Percentiles rank a stretch among this genome's conserved stretches.
These are phyloP conservation scores for Aspergillus heteromorphus DNA, from an alignment of 495 filamentous ascomycete species.

Conservation along the genomic window DNA sequence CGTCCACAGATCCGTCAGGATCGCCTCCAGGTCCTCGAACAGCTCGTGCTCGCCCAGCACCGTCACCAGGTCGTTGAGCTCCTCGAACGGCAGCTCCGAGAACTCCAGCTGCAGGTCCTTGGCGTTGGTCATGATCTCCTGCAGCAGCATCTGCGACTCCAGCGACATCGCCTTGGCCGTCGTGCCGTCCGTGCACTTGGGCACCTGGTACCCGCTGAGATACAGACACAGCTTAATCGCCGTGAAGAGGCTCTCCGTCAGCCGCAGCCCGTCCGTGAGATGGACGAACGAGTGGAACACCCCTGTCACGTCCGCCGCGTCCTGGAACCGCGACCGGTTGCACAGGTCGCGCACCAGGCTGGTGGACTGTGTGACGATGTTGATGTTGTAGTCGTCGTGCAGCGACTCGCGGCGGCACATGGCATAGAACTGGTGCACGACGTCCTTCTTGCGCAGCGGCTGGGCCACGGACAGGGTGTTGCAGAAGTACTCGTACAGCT, in stretches of 20 bases:
- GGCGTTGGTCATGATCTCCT: constrained; percentile 45
- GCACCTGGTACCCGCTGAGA: constrained; percentile 45
- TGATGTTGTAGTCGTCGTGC: constrained; percentile 32
- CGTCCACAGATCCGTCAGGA: constrained; percentile 56
- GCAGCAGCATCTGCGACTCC: constrained; percentile 50
- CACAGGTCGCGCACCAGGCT: constrained; percentile 38
- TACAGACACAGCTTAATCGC: constrained; percentile 53
- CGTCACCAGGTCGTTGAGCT: constrained; percentile 50
- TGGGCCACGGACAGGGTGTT: constrained; percentile 42
- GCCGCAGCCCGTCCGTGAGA: constrained; percentile 47
- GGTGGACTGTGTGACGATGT: constrained; percentile 38
- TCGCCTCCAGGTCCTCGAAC: constrained; percentile 51
- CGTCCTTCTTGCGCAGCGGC: constrained; percentile 30
- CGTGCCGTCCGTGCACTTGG: constrained; percentile 33
- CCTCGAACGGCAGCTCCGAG: constrained; percentile 43
- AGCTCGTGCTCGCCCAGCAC: constrained; percentile 55
- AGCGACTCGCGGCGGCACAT: constrained; percentile 47
- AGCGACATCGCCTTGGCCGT: constrained; percentile 43
- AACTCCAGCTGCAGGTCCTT: constrained; percentile 48
- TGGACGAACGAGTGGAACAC: constrained; percentile 53
- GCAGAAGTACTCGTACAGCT: constrained; percentile 53
- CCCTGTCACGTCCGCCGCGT: constrained; percentile 48
- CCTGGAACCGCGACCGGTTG: constrained; percentile 37
- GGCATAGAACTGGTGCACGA: constrained; percentile 41
- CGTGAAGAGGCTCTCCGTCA: constrained; percentile 40